A percentile compares a stretch with the other conserved stretches of the same genome.
Conservation (phyloP, 2,329 filamentous ascomycete genomes). For the Fusarium palustre region DNA sequence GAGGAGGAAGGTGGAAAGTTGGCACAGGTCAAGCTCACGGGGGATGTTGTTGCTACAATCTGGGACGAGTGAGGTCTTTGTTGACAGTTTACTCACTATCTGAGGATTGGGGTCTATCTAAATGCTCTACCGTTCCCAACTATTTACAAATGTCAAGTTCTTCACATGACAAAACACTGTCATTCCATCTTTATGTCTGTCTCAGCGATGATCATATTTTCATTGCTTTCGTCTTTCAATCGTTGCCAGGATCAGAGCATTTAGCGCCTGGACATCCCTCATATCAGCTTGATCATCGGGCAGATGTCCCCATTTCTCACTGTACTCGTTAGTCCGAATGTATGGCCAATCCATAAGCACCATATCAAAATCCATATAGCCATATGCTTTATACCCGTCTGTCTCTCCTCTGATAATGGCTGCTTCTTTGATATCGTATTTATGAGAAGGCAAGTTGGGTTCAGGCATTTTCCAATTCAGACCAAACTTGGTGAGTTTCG, state of each 20-base stretch:
- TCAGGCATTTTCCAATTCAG: too few species aligned
- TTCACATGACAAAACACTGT: background rate
- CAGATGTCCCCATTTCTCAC: too few species aligned
- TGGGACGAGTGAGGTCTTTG: conserved; percentile 36
- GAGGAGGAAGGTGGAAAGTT: conserved; percentile 42
- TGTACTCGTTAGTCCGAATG: too few species aligned
- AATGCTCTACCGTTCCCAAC: background rate
- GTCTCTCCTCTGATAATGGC: too few species aligned
- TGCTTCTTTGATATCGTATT: too few species aligned
- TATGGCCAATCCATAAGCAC: too few species aligned
- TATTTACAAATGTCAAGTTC: background rate
- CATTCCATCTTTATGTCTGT: background rate
- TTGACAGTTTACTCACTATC: background rate
- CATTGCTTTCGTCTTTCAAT: background rate
- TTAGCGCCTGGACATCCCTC: background rate
- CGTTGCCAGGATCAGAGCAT: background rate
- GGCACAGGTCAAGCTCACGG: conserved; percentile 32
- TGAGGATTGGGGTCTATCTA: background rate
- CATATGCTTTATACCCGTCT: too few species aligned
- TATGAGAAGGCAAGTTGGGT: too few species aligned
- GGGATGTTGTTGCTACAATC: conserved; percentile 33
- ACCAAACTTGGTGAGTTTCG: background rate
- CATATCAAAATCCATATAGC: background rate
- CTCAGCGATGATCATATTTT: too few species aligned
- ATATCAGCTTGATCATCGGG: too few species aligned